Conservation (phyloP, 2,329 filamentous ascomycete species). For the Pseudogymnoascus sp. region DNA sequence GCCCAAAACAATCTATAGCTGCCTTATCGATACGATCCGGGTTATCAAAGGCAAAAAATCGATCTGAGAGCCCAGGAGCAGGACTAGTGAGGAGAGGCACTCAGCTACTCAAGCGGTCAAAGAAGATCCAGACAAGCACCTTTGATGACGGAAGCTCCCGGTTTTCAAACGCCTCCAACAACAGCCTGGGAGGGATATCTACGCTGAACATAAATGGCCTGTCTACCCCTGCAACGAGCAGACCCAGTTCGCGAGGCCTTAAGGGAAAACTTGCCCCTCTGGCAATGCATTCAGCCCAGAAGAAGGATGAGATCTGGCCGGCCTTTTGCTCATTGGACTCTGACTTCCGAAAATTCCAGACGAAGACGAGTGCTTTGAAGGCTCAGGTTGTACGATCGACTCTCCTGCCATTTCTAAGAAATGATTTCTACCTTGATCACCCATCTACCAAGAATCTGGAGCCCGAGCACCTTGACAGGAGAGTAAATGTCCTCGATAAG, state of each 20-base stretch:
- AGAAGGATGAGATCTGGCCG: constrained; percentile 62
- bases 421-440: constrained; percentile 42
- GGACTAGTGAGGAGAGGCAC: constrained; percentile 13
- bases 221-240: constrained; percentile 20
- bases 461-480: constrained; percentile 60
- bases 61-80: constrained; percentile 19
- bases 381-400: constrained; percentile 58
- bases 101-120: constrained; percentile 22
- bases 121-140: constrained; percentile 24
- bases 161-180: constrained; percentile 27
- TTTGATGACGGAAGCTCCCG: constrained; percentile 24
- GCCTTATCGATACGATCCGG: constrained; percentile 15
- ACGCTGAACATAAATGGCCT: constrained; percentile 36
- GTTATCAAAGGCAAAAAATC: constrained; percentile 12
- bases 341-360: constrained; percentile 61
- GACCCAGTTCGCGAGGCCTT: constrained; percentile 31
- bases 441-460: constrained; percentile 50
- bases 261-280: constrained; percentile 39
- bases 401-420: constrained; percentile 57
- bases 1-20: constrained; percentile 16
- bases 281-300: constrained; percentile 33
- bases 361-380: constrained; percentile 60
- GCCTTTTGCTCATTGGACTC: constrained; percentile 60
- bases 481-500: constrained; percentile 61
- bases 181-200: constrained; percentile 34